phyloP scores from a whole-genome alignment of 148 eudicot genomes.

The Camellia lanceoleosa region DNA sequence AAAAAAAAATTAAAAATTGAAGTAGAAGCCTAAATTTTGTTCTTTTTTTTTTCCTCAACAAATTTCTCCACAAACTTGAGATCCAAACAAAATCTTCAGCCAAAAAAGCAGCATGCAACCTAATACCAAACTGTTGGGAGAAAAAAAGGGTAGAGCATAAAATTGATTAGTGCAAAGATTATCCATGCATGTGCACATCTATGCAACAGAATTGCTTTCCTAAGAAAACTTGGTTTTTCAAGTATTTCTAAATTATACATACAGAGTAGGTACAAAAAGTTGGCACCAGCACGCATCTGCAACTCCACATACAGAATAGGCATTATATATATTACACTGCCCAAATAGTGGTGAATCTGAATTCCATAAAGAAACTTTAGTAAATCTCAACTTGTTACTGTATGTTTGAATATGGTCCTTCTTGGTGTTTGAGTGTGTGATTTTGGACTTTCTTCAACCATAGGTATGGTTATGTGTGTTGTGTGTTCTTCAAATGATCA shows the following conservation, averaged over 20 bases:
- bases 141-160: neutral
- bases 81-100: too few species aligned
- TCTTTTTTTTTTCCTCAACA: too few species aligned
- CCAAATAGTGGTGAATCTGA: neutral
- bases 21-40: too few species aligned
- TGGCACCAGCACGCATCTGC: neutral
- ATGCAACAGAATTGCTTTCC: neutral
- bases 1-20: too few species aligned
- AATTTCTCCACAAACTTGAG: neutral
- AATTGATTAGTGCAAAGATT: neutral
- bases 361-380: too few species aligned
- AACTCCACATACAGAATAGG: neutral
- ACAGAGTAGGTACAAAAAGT: neutral
- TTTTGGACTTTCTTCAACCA: too few species aligned
- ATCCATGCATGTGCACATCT: neutral
- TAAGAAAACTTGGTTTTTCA: neutral
- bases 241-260: too few species aligned
- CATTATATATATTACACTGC: neutral
- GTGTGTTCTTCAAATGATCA: too few species aligned
- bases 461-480: too few species aligned
- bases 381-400: too few species aligned
- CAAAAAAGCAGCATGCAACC: neutral
- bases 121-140: neutral
- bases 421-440: too few species aligned
- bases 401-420: too few species aligned